These are phyloP conservation scores for Gossypium schwendimanii DNA, from an alignment of 441 rosid genomes.

Conservation along the genomic window DNA sequence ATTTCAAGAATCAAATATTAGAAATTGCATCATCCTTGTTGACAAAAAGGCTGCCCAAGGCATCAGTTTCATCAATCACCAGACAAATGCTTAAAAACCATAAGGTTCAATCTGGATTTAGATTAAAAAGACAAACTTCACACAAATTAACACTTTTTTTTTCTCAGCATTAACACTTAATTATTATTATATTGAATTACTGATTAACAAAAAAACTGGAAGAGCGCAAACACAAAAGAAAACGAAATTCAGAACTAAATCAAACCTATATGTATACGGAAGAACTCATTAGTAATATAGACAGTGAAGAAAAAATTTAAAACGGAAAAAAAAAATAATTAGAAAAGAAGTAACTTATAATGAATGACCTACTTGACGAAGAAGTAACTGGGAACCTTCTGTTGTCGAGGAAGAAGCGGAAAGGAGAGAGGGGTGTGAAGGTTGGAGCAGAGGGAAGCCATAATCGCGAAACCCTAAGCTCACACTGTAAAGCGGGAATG, in stretches of 20 bases:
- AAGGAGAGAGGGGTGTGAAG: constrained; percentile 24
- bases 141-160: background rate
- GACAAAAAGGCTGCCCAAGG: background rate
- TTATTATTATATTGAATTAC: background rate
- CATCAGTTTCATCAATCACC: background rate
- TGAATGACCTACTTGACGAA: constrained; percentile 19
- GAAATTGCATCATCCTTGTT: background rate
- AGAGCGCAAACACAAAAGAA: no score
- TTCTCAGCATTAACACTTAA: background rate
- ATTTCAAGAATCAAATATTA: background rate
- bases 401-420: constrained; percentile 19
- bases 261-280: background rate
- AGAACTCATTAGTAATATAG: background rate
- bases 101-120: background rate
- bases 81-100: background rate
- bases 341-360: background rate
- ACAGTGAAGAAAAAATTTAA: background rate
- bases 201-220: background rate
- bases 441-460: constrained; percentile 37
- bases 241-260: background rate
- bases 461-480: constrained; percentile 24
- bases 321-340: background rate
- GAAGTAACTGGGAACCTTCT: constrained; percentile 13
- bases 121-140: background rate
- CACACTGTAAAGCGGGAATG: background rate